Evolutionary conservation across 192 early-diverging fungal genomes (phyloP), one percentile per base, ranked within the genome.

Genomic region (Linnemannia exigua): DNA sequence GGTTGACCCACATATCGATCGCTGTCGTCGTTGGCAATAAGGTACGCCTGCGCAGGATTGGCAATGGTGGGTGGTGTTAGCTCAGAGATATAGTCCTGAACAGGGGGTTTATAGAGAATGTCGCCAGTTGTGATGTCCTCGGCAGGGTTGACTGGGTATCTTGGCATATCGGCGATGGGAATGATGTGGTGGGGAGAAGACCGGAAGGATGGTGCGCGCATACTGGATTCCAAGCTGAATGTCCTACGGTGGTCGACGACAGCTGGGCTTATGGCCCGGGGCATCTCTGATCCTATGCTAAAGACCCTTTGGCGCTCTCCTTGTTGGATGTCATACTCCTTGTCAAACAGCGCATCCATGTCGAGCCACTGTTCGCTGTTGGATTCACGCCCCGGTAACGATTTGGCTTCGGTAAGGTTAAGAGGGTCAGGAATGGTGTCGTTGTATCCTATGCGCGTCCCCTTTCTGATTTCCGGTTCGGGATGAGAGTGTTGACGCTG

Each of bases 1-100:
- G 84, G 84, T 47, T 77, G 73, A 4, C 77, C 84, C 37, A 86
- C 76, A 54, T 86, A 86, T 35, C 79, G 84, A 28, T 86, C 78
- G 22, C 61, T 76, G 38, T 44, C 63, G 52, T 79, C 74, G 44
- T 77, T 77, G n/a, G 84, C 77, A 5, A 80, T 69, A 31, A 86
- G 41, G 47, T 80, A 80, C 1, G 81, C 63, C 14, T 67, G 63
- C 19, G 63, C 14, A 5, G 78, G 75, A 35, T 22, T 77, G 7
- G 63, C 33, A 16, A 73, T 25, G 19, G 75, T 73, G 5, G 28
- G 69, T 1, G 76, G 19, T 16, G 19, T 69, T 8, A 72, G 51
- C 37, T 35, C 61, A 19, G 8, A 28, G 1, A 37, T 47, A 8
- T 38, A 35, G 50, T 85, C 74, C 46, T 79, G 67, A 16, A 38